phyloP scores from a whole-genome alignment of 108 stramenopile species.

The Conticribra weissflogii region DNA sequence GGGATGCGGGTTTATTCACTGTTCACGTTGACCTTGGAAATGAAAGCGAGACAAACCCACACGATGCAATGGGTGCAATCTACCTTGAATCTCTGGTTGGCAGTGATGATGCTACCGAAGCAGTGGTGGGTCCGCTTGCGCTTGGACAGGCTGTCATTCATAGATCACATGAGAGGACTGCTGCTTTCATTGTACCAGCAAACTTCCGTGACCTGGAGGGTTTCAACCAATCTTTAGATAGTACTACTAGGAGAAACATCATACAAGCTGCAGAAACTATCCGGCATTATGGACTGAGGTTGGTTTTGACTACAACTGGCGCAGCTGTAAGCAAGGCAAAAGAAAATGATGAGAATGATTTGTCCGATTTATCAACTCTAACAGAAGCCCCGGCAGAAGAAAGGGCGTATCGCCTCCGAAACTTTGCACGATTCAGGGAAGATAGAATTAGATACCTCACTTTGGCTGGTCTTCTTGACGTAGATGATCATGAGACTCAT shows the following conservation, averaged over 20 bases:
- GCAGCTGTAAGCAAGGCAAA: not conserved
- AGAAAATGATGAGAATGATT: not conserved
- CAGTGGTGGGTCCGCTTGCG: conserved; percentile 33
- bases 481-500: conserved; percentile 40
- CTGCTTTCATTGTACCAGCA: conserved; percentile 43
- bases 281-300: conserved; percentile 37
- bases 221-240: conserved; percentile 13
- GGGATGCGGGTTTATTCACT: conserved; percentile 29
- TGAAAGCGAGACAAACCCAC: conserved; percentile 8
- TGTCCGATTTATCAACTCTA: not conserved
- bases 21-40: conserved; percentile 47
- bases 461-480: conserved; percentile 41
- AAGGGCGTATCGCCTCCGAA: conserved; percentile 37
- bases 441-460: conserved; percentile 39
- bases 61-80: conserved; percentile 23
- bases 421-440: conserved; percentile 27
- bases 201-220: conserved; percentile 25
- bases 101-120: not conserved
- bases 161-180: conserved; percentile 36
- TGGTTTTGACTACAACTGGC: conserved; percentile 33
- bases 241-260: conserved; percentile 27
- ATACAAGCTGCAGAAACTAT: conserved; percentile 32
- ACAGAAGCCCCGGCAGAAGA: conserved; percentile 41
- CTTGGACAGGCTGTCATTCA: conserved; percentile 42
- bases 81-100: conserved; percentile 18